phyloP scores from a whole-genome alignment of 1,284 basidiomycete species.

The Neonothopanus nambi region DNA sequence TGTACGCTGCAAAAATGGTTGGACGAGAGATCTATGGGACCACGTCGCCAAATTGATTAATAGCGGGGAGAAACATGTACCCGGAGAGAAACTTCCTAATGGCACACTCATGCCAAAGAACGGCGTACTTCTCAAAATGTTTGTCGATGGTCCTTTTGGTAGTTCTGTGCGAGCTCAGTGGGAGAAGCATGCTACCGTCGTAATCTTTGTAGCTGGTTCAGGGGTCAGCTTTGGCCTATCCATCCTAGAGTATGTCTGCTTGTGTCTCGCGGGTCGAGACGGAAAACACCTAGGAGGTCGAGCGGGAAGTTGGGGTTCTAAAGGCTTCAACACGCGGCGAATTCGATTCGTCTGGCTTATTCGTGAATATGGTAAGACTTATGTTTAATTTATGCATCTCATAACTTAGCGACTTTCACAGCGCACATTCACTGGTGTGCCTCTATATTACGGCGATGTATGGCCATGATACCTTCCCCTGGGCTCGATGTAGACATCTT shows the following conservation, averaged over 20 bases:
- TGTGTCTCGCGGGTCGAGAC: conserved; percentile 59
- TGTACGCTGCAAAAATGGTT: conserved; percentile 75
- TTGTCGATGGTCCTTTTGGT: conserved; percentile 82
- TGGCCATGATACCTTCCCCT: conserved; percentile 56
- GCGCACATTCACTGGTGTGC: conserved; percentile 88
- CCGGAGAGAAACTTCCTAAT: conserved; percentile 34
- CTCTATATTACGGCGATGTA: conserved; percentile 65
- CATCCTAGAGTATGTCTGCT: conserved; percentile 71
- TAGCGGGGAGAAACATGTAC: conserved; percentile 29
- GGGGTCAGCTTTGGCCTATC: conserved; percentile 79
- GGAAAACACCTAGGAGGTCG: conserved; percentile 45
- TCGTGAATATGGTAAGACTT: conserved; percentile 71
- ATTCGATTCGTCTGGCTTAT: conserved; percentile 86
- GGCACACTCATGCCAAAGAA: conserved; percentile 34
- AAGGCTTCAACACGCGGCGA: conserved; percentile 51
- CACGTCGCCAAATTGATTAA: conserved; percentile 38
- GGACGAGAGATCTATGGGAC: conserved; percentile 78
- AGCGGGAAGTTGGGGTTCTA: conserved; percentile 43
- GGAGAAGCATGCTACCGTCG: conserved; percentile 61
- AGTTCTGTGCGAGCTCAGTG: conserved; percentile 68
- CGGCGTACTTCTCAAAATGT: conserved; percentile 64
- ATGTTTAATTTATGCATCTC: background rate
- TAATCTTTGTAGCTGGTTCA: conserved; percentile 80
- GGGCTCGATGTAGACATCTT: conserved; percentile 79
- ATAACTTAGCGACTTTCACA: conserved; percentile 25